phyloP scores from a whole-genome alignment of 2,329 filamentous ascomycete species.

The Epichloe scottii region DNA sequence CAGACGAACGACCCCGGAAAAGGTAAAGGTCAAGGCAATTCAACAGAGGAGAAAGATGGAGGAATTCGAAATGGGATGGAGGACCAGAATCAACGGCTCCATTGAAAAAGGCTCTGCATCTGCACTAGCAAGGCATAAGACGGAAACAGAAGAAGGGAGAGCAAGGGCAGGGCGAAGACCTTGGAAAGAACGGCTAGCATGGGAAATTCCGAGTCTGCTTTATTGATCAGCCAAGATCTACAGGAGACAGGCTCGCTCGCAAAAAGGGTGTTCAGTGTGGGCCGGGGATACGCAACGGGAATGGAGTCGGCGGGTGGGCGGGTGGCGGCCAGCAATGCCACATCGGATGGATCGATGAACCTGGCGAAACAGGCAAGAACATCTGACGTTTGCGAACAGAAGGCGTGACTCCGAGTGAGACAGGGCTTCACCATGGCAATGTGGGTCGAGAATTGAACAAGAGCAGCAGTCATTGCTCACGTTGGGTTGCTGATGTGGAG shows the following conservation, averaged over 20 bases:
- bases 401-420: too few species aligned
- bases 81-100: background rate
- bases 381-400: too few species aligned
- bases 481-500: too few species aligned
- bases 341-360: background rate
- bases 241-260: too few species aligned
- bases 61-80: background rate
- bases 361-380: background rate
- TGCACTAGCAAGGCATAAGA: background rate
- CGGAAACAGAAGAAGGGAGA: background rate
- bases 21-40: background rate
- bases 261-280: background rate
- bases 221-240: too few species aligned
- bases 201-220: too few species aligned
- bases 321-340: background rate
- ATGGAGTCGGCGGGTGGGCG: background rate
- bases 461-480: background rate
- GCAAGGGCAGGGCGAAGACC: too few species aligned
- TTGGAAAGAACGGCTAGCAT: too few species aligned
- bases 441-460: background rate
- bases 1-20: background rate
- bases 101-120: background rate
- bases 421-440: background rate
- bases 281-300: background rate
- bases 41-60: background rate